Evolutionary conservation across 371 early-diverging fungal species (phyloP).

Genomic region (Apophysomyces sp.): DNA sequence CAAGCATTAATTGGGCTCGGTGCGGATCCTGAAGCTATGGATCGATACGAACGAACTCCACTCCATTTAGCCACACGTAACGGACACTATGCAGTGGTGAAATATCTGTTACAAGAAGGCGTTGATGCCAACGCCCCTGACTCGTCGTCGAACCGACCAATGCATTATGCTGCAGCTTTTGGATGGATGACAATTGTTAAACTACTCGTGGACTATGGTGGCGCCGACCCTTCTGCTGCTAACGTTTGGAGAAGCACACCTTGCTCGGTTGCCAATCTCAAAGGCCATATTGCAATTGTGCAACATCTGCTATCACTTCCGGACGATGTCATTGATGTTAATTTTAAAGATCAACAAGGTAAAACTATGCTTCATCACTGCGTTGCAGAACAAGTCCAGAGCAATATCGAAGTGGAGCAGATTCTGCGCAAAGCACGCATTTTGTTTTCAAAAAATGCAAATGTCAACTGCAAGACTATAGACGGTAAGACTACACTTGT

Average conservation of each 20-base stretch:
- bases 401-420: slow-evolving; percentile 33
- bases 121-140: slow-evolving; percentile 49
- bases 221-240: slow-evolving; percentile 37
- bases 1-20: slow-evolving; percentile 46
- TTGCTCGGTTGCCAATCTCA: slow-evolving; percentile 58
- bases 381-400: slow-evolving; percentile 17
- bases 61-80: slow-evolving; percentile 52
- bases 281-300: slow-evolving; percentile 54
- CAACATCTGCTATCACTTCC: slow-evolving; percentile 43
- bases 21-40: slow-evolving; percentile 40
- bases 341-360: slow-evolving; percentile 52
- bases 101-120: slow-evolving; percentile 42
- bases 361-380: slow-evolving; percentile 48
- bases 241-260: slow-evolving; percentile 62
- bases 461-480: slow-evolving; percentile 38
- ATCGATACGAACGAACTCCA: slow-evolving; percentile 49
- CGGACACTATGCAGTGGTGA: slow-evolving; percentile 46
- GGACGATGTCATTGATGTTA: slow-evolving; percentile 32
- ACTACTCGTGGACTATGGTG: slow-evolving; percentile 44
- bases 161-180: slow-evolving; percentile 62
- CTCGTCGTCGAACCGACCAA: slow-evolving; percentile 48
- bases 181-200: slow-evolving; percentile 45
- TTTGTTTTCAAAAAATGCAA: slow-evolving; percentile 42
- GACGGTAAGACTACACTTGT: slow-evolving; percentile 22
- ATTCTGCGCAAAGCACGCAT: slow-evolving; percentile 29